Evolutionary conservation across 1,284 basidiomycete species (phyloP).

Genomic region (Porodaedalea pini): DNA sequence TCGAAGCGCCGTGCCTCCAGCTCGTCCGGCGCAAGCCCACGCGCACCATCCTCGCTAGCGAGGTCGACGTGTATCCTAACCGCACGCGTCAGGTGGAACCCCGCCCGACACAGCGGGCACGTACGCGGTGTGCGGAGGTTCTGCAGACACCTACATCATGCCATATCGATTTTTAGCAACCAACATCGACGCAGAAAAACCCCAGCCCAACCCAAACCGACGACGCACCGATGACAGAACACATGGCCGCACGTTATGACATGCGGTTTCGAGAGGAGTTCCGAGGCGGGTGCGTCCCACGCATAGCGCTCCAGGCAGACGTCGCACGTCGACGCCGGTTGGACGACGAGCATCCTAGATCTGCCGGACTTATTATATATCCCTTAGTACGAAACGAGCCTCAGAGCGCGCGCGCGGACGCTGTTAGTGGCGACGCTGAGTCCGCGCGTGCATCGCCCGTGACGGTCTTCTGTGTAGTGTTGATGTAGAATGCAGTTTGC

Average conservation of each 20-base stretch:
- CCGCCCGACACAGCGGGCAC: constrained; percentile 15
- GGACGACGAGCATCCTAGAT: constrained; percentile 46
- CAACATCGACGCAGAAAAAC: not conserved
- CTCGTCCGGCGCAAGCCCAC: not conserved
- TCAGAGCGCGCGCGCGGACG: too few species aligned
- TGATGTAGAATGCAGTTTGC: too few species aligned
- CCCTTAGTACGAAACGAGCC: too few species aligned
- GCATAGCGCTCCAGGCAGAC: constrained; percentile 45
- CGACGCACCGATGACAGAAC: constrained; percentile 33
- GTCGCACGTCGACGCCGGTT: constrained; percentile 44
- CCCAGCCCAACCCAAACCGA: not conserved
- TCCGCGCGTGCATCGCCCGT: too few species aligned
- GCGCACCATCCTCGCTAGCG: not conserved
- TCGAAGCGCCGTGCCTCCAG: not conserved
- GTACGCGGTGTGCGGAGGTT: constrained; percentile 15
- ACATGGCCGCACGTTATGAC: constrained; percentile 44
- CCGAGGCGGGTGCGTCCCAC: constrained; percentile 28
- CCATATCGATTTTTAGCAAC: not conserved
- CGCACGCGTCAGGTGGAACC: constrained; percentile 12
- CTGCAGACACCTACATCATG: constrained; percentile 14
- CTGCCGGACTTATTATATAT: too few species aligned
- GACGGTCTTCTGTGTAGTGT: too few species aligned
- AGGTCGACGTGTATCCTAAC: constrained; percentile 18
- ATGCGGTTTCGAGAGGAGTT: constrained; percentile 31
- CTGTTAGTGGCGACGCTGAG: too few species aligned